Evolutionary conservation across 73 alveolate species (phyloP).

Genomic region (Paramecium bursaria): DNA sequence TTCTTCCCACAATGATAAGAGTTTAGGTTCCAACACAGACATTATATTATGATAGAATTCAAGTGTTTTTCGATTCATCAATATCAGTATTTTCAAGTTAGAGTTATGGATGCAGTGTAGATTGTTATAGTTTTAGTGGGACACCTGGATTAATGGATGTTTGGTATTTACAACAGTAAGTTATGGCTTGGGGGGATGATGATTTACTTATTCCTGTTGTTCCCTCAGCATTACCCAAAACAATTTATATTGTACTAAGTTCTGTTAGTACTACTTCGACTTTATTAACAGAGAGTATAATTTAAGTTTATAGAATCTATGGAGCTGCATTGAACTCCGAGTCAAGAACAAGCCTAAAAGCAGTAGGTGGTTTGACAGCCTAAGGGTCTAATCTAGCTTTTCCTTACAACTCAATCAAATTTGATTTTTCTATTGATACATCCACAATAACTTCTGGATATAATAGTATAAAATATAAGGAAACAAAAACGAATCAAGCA

Average conservation of each 20-base stretch:
- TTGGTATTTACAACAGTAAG: background rate
- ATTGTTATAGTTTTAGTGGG: constrained; percentile 8
- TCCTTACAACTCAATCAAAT: background rate
- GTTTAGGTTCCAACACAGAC: background rate
- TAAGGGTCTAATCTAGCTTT: background rate
- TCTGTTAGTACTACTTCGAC: background rate
- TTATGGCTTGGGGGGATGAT: background rate
- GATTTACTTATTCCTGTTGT: background rate
- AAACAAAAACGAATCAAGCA: no score
- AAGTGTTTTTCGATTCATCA: constrained; percentile 25
- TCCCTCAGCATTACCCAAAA: constrained; percentile 2
- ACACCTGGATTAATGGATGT: constrained; percentile 11
- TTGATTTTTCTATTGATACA: constrained; percentile 24
- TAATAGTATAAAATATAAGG: no score
- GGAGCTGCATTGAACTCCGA: background rate
- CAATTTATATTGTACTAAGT: constrained; percentile 2
- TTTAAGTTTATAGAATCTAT: background rate
- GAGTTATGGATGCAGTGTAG: background rate
- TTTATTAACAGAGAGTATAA: background rate
- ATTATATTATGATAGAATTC: background rate
- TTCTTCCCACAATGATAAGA: constrained; percentile 21
- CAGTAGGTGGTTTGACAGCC: background rate
- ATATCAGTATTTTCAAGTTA: background rate
- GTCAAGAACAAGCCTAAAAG: background rate
- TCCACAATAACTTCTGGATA: background rate